Base-by-base conservation (phyloP, 352 stramenopile species). In the Pythium dissotocum region DNA sequence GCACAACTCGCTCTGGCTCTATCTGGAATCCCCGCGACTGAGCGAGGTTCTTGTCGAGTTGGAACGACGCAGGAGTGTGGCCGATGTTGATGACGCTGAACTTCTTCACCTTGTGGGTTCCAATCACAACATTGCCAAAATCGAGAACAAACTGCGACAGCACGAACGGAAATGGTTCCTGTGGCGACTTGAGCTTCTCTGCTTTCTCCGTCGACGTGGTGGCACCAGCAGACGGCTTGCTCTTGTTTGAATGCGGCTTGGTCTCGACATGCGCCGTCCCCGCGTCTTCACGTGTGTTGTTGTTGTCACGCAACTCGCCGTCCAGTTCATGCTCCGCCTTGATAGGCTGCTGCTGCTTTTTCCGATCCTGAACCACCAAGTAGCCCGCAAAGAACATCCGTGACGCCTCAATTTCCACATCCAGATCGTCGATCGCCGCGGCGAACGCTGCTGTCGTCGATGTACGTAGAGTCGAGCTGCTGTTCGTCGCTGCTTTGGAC, bases 21-120 rank as follows among this genome's bases (percentile, higher is more conserved):
- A 99, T 88, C 21, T 88, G 78, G 59, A 98, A 98, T 0, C 95
- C 93, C 2, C 80, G 77, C 0, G 87, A 82, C 33, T 82, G 78
- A n/a, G 94, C 83, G 18, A 95, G 57, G 46, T 97, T 97, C 71
- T 98, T 98, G 74, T 98, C 93, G 2, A 98, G 77, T 33, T 93
- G 79, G 65, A 98, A 98, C 12, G 83, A 96, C 10, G 94, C 76
- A 28, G 91, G 75, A 18, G 92, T 79, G 44, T 84, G 77, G 0
- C 88, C 91, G 18, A 96, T 96, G 72, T 99, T 99, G 9, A 89
- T 94, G 28, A 99, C 83, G 40, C 77, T 85, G 57, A 99, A 99
- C 42, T 90, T 92, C 35, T 94, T 95, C 60, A 97, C 94, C 63
- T 93, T 93, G 62, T 95, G 94, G 8, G 90, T 89, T 6, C 94